These are phyloP conservation scores for Hypomontagnella monticulosa DNA, from an alignment of 495 filamentous ascomycete genomes.

Conservation along the genomic window DNA sequence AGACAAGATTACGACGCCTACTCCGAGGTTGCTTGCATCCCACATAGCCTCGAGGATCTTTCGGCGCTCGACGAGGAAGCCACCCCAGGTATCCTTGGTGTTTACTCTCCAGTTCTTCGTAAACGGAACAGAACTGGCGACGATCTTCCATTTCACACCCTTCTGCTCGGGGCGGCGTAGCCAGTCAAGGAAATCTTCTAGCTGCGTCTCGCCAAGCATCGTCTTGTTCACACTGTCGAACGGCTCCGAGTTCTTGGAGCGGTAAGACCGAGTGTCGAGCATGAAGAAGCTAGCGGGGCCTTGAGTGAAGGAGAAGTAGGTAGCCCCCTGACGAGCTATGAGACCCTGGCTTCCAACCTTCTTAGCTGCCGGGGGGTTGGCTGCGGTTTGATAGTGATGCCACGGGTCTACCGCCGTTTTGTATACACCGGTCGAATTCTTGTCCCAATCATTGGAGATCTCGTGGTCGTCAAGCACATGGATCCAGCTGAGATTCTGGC, in stretches of 20 bases:
- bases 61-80: constrained; percentile 81
- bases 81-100: constrained; percentile 88
- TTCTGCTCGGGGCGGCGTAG: constrained; percentile 71
- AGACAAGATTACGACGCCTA: constrained; percentile 84
- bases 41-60: constrained; percentile 90
- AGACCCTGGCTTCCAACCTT: constrained; percentile 48
- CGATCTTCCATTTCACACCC: constrained; percentile 91
- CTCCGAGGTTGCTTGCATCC: constrained; percentile 73
- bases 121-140: constrained; percentile 88
- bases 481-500: constrained; percentile 86
- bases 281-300: constrained; percentile 95
- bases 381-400: constrained; percentile 81
- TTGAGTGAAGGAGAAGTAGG: constrained; percentile 87
- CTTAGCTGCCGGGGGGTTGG: constrained; percentile 76
- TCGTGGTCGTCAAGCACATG: constrained; percentile 97
- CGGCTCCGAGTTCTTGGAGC: constrained; percentile 65
- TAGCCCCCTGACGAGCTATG: constrained; percentile 60
- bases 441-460: constrained; percentile 68
- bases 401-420: constrained; percentile 84
- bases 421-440: constrained; percentile 44
- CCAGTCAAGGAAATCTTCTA: constrained; percentile 80
- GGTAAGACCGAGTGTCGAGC: constrained; percentile 89
- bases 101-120: constrained; percentile 96
- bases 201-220: constrained; percentile 85
- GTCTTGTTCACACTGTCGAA: constrained; percentile 70